Evolutionary conservation across 306 rosid species (phyloP).

Genomic region (Luffa aegyptiaca): DNA sequence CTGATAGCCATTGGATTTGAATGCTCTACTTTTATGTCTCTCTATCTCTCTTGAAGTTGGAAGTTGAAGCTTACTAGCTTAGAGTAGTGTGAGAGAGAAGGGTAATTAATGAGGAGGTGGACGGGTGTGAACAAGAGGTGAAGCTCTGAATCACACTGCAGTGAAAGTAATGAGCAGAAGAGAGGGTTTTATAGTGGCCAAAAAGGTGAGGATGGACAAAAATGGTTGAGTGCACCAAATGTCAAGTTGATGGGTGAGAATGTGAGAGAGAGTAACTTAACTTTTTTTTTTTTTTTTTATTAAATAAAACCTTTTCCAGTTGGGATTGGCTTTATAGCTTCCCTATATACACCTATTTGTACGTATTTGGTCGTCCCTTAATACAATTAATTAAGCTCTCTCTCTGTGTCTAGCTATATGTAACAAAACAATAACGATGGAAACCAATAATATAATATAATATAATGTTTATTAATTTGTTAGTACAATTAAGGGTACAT

Average conservation of each 20-base stretch:
- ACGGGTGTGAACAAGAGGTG: not conserved
- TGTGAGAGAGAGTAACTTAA: not conserved
- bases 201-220: not conserved
- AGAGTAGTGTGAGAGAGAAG: not conserved
- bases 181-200: not conserved
- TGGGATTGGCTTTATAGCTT: not conserved
- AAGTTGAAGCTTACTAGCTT: too few species aligned
- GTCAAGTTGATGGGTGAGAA: not conserved
- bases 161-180: not conserved
- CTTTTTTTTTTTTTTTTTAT: slow-evolving; percentile 3
- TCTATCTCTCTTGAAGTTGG: not conserved
- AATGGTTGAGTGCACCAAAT: not conserved
- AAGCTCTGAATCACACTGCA: not conserved
- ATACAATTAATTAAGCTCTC: not conserved
- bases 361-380: slow-evolving; percentile 7
- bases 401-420: too few species aligned
- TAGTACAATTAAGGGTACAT: slow-evolving; percentile 23
- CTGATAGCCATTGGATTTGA: slow-evolving; percentile 32
- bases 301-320: too few species aligned
- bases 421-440: too few species aligned
- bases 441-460: too few species aligned
- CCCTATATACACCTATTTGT: slow-evolving; percentile 18
- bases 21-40: not conserved
- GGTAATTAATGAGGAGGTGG: not conserved
- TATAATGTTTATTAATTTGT: not conserved